Conservation (phyloP, 106 monocot species). For the Acorus gramineus region DNA sequence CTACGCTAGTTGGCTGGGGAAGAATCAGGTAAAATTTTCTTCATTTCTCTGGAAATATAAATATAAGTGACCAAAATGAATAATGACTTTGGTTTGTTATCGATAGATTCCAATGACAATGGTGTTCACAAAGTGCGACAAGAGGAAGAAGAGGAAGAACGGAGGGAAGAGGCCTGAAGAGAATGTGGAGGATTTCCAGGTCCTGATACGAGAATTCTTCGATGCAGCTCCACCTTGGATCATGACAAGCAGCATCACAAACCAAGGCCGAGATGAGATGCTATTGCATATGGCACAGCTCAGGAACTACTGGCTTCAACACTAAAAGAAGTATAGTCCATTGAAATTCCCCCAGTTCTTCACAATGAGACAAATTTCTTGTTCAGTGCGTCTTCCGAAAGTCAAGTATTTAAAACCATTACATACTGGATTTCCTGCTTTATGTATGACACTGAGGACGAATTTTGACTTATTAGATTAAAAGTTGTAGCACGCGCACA, state of each 20-base stretch:
- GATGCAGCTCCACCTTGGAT: conserved; percentile 81
- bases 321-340: conserved; percentile 14
- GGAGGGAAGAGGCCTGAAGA: conserved; percentile 81
- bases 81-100: background rate
- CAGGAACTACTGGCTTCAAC: conserved; percentile 90
- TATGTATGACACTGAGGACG: no score
- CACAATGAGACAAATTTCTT: conserved; percentile 1
- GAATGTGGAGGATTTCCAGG: conserved; percentile 70
- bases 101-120: conserved; percentile 85
- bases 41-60: background rate
- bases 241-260: conserved; percentile 88
- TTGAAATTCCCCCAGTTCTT: no score
- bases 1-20: conserved; percentile 89
- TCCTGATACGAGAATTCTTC: conserved; percentile 61
- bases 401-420: no score
- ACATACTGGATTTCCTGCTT: no score
- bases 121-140: conserved; percentile 95
- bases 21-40: conserved; percentile 49
- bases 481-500: no score
- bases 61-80: no score
- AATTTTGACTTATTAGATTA: no score
- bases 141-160: conserved; percentile 89
- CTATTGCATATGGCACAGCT: conserved; percentile 89
- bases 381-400: background rate
- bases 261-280: conserved; percentile 88